Base-by-base conservation (phyloP, 371 early-diverging fungal genomes). In the Circinella minor region DNA sequence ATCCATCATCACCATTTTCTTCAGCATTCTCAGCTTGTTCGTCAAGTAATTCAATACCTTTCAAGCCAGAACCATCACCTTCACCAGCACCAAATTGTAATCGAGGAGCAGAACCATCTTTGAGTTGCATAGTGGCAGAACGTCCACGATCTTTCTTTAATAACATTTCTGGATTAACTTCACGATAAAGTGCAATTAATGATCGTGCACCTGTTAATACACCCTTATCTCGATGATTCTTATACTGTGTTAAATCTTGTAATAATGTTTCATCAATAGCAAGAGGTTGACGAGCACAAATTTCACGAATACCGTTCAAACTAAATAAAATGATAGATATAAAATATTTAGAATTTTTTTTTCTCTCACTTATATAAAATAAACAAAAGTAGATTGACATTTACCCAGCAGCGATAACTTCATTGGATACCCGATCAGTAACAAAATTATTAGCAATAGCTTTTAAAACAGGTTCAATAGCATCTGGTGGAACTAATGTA, bases 391-490 rank as follows among this genome's bases (percentile, higher is more conserved):
- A 4, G 39, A 6, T 39, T 39, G 6, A 9, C 11, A 61, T 74
- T 67, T 80, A 82, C 83, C 88, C 99, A 1, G 96, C 98, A 17
- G 94, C 89, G 80, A 98, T 95, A 43, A 98, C 99, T 80, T 98
- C 98, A 15, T 91, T 88, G 10, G 97, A 81, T 43, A 89, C 91
- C 74, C 94, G 93, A 70, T 93, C 94, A 51, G 95, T 93, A 27
- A 98, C 94, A 89, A 98, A 98, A 85, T 94, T 94, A 81, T 98
- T 93, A 20, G 98, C 97, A 54, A 98, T 91, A 3, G 94, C 93
- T 69, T 91, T 90, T 36, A 98, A 77, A 1, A 96, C 90, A 15
- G 93, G 91, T 71, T 91, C 91, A 65, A 97, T 79, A 2, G 84
- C 90, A 74, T 98, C 99, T 4, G 98, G 97, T 38, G 99, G 98